phyloP scores from a whole-genome alignment of 1,284 basidiomycete species.

The Microbotryum violaceum region DNA sequence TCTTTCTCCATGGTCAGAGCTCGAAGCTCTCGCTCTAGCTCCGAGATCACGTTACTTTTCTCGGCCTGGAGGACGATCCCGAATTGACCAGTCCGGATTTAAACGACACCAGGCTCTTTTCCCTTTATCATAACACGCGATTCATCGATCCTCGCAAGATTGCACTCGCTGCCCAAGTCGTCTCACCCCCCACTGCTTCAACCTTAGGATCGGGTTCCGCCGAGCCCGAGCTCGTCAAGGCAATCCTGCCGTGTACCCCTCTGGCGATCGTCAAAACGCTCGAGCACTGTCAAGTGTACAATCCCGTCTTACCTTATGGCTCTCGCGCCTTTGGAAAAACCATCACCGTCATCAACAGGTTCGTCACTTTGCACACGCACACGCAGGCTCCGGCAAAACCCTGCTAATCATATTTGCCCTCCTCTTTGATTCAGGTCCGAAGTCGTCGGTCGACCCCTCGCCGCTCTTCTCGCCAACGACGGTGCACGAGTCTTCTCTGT shows the following conservation, averaged over 20 bases:
- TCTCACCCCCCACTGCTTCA: constrained; percentile 24
- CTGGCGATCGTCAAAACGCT: constrained; percentile 89
- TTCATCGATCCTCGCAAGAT: constrained; percentile 43
- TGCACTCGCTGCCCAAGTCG: constrained; percentile 34
- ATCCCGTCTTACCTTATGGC: constrained; percentile 81
- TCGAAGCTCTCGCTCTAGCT: background rate
- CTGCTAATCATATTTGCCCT: too few relatives aligned
- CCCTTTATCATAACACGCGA: constrained; percentile 77
- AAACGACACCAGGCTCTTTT: constrained; percentile 53
- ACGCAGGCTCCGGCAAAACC: background rate
- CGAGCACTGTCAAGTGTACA: constrained; percentile 86
- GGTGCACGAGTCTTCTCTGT: constrained; percentile 90
- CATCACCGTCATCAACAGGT: constrained; percentile 90
- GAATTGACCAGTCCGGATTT: background rate
- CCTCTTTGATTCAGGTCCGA: constrained; percentile 60
- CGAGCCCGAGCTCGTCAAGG: constrained; percentile 72
- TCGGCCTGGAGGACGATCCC: background rate
- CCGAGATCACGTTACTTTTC: background rate
- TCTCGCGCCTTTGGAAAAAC: constrained; percentile 90
- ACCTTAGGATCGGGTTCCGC: constrained; percentile 52
- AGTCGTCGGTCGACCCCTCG: constrained; percentile 90
- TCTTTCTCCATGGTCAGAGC: background rate
- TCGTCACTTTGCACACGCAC: constrained; percentile 27
- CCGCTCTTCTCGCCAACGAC: constrained; percentile 87
- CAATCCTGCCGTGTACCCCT: constrained; percentile 93